Evolutionary conservation across 2,329 filamentous ascomycete genomes (phyloP).

Genomic region (Paraconiothyrium brasiliense): DNA sequence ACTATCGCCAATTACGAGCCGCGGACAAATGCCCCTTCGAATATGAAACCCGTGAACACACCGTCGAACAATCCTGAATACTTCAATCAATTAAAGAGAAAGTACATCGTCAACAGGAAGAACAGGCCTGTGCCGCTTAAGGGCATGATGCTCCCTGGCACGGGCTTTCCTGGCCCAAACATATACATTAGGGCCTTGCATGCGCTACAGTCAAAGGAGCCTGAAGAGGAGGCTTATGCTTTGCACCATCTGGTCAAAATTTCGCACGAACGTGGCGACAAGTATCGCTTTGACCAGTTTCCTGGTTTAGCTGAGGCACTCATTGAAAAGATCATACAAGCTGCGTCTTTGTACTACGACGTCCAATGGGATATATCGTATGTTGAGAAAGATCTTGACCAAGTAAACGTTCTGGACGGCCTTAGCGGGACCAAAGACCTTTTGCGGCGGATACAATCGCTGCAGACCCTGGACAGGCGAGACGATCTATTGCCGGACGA

Average conservation of each 20-base stretch:
- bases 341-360: slow-evolving; percentile 82
- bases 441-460: slow-evolving; percentile 73
- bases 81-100: slow-evolving; percentile 68
- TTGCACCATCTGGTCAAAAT: slow-evolving; percentile 95
- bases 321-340: slow-evolving; percentile 82
- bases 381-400: slow-evolving; percentile 61
- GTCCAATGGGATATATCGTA: slow-evolving; percentile 82
- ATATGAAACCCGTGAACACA: slow-evolving; percentile 77
- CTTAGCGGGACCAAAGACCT: slow-evolving; percentile 74
- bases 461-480: slow-evolving; percentile 67
- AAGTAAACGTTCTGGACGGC: slow-evolving; percentile 68
- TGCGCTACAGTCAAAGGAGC: slow-evolving; percentile 80
- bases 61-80: slow-evolving; percentile 77
- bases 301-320: slow-evolving; percentile 87
- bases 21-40: slow-evolving; percentile 67
- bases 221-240: slow-evolving; percentile 88
- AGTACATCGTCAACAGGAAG: slow-evolving; percentile 57
- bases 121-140: slow-evolving; percentile 51
- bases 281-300: slow-evolving; percentile 94
- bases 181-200: slow-evolving; percentile 91
- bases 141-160: slow-evolving; percentile 70
- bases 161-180: slow-evolving; percentile 78
- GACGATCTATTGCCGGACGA: slow-evolving; percentile 75
- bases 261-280: slow-evolving; percentile 91
- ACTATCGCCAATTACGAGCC: slow-evolving; percentile 77